Evolutionary conservation across 129 eudicot species (phyloP), one percentile per base, ranked within the genome.

Genomic region (Chrysanthemum seticuspe): DNA sequence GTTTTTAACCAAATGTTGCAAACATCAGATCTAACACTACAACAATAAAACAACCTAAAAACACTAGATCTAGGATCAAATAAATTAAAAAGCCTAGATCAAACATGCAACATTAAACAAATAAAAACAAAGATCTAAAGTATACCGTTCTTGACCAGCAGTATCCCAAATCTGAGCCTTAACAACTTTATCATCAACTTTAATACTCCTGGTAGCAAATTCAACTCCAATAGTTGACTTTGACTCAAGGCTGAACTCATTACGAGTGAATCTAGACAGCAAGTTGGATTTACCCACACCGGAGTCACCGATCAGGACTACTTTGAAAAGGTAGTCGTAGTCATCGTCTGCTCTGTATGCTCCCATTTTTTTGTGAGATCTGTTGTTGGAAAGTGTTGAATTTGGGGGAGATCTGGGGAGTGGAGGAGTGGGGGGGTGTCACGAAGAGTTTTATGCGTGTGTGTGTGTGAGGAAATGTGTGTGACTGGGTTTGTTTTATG

Each of bases 81-180:
- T 36, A 6, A 40, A 74, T 6, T 49, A 27, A 76, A 15, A 62
- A 29, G 19, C 67, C 40, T 34, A 55, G 14, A 40, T 66, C 52
- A 56, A 10, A 55, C 50, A 19, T 45, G 47, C 14, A 67, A 48
- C 60, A 45, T 55, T 18, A 44, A 36, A 18, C 64, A 31, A 31
- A 31, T 31, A 31, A 31, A 25, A 27, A 3, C 3, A 27, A 27
- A 3, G 29, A 27, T 27, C 29, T 27, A 3, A 27, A 27, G 8
- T 25, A 45, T 84, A 86, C 91, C 91, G 68, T 78, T 86, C 91
- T 25, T 86, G 91, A 18, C 91, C 89, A 53, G 88, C 89, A 27
- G 88, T 84, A 68, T 87, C 89, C 92, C 92, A 87, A 82, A 87
- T 84, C 89, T 87, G 92, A 10, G 92, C 92, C 74, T 87, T 87